Conservation (phyloP, 345 rosid genomes). For the Lumnitzera littorea region DNA sequence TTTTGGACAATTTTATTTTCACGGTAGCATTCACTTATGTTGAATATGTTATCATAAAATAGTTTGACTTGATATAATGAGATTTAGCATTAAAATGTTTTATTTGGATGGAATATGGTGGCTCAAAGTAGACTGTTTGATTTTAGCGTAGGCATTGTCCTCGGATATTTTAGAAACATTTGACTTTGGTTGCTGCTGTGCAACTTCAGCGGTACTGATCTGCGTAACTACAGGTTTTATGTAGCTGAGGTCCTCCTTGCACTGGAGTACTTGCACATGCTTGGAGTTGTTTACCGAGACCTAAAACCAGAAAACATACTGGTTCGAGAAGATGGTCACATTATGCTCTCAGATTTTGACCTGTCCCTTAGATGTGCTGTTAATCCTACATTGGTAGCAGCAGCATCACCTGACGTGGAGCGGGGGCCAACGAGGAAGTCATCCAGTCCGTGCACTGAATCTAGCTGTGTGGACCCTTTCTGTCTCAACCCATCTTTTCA, state of each 20-base stretch:
- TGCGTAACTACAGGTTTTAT: conserved; percentile 44
- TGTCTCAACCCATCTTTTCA: conserved; percentile 76
- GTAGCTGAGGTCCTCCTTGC: conserved; percentile 76
- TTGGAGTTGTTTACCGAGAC: conserved; percentile 78
- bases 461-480: conserved; percentile 72
- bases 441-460: conserved; percentile 61
- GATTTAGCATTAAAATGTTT: no score
- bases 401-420: conserved; percentile 34
- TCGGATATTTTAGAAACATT: no score
- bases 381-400: conserved; percentile 37
- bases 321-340: conserved; percentile 81
- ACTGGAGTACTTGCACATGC: conserved; percentile 76
- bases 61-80: no score
- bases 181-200: not conserved
- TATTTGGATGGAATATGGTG: no score
- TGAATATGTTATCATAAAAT: no score
- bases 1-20: no score
- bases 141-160: no score
- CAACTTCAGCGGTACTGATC: not conserved
- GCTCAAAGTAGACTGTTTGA: no score
- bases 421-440: conserved; percentile 35
- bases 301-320: conserved; percentile 73
- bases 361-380: conserved; percentile 57
- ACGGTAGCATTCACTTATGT: no score
- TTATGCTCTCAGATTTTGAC: conserved; percentile 82